These are phyloP conservation scores for Yamadazyma nakazawae DNA, from an alignment of 805 yeast species.

Conservation along the genomic window DNA sequence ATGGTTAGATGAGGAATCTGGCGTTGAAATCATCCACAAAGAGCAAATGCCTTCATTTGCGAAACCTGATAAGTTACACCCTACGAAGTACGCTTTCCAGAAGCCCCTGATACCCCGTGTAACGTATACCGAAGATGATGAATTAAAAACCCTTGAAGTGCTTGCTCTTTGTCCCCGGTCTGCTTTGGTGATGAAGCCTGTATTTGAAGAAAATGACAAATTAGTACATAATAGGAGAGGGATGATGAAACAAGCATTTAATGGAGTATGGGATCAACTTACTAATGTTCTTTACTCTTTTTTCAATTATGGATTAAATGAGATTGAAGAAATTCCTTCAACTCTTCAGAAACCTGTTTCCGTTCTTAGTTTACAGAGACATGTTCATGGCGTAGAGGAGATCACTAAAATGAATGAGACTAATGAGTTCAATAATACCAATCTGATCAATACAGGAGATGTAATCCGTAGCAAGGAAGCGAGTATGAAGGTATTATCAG, in stretches of 20 bases:
- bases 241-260: slow-evolving; percentile 7
- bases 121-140: slow-evolving; percentile 52
- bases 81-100: slow-evolving; percentile 42
- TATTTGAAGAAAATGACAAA: slow-evolving; percentile 24
- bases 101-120: slow-evolving; percentile 46
- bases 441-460: too few species aligned
- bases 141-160: slow-evolving; percentile 42
- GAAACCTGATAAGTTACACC: slow-evolving; percentile 54
- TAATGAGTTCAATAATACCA: not conserved
- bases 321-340: not conserved
- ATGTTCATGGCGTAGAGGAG: not conserved
- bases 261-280: slow-evolving; percentile 13
- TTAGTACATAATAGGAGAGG: slow-evolving; percentile 11
- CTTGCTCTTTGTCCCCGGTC: slow-evolving; percentile 70
- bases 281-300: slow-evolving; percentile 36
- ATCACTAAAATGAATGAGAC: not conserved
- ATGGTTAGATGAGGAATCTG: slow-evolving; percentile 49
- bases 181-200: slow-evolving; percentile 69
- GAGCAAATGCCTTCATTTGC: slow-evolving; percentile 50
- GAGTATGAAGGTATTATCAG: not conserved
- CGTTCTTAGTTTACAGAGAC: not conserved
- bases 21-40: slow-evolving; percentile 30
- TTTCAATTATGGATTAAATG: slow-evolving; percentile 39
- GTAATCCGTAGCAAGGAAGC: not conserved
- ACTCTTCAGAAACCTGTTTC: not conserved